Evolutionary conservation across 176 grass and related monocot genomes (phyloP), one percentile per base, ranked within the genome.

Genomic region (Carex cristatella): DNA sequence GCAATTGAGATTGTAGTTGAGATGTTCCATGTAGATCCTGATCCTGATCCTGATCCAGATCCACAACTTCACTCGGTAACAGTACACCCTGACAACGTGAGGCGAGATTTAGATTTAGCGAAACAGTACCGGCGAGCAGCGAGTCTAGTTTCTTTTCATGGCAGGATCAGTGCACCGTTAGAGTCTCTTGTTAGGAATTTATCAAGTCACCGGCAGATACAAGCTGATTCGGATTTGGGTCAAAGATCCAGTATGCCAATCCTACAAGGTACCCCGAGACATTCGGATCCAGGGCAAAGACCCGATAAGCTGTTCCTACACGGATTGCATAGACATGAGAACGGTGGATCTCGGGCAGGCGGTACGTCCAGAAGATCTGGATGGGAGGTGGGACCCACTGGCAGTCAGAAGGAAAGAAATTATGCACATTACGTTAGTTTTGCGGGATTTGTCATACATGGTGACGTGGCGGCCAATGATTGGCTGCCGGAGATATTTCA

Each of bases 401-500:
- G 16, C 65, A 30, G 57, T 7, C 63, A 86, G 27, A 62, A 56
- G 75, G 87, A 89, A 42, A 95, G 79, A 48, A 73, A 82, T 79
- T 91, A 85, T 73, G 75, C 79, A 42, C 83, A 88, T 61, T 91
- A 80, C 73, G 87, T 95, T 53, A 95, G 90, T 32, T 91, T 95
- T 80, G 67, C 89, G 0, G 89, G 94, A 3, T 95, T 95, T 74
- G 83, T 91, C 57, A 83, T 95, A 35, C 74, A 89, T 68, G 94
- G 94, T 31, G 94, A 95, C 69, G 89, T 95, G 3, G 89, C 91
- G 0, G 89, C 83, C 8, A 53, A 89, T 10, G 91, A 95, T 79
- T 95, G 94, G 94, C 83, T 86, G 33, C 94, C 91, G 16, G 94
- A 95, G 83, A 75, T 89, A 3, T 89, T 95, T 73, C 94, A 93